Evolutionary conservation across 179 eudicot species (phyloP), one percentile per base, ranked within the genome.

Genomic region (Silene noctiflora): DNA sequence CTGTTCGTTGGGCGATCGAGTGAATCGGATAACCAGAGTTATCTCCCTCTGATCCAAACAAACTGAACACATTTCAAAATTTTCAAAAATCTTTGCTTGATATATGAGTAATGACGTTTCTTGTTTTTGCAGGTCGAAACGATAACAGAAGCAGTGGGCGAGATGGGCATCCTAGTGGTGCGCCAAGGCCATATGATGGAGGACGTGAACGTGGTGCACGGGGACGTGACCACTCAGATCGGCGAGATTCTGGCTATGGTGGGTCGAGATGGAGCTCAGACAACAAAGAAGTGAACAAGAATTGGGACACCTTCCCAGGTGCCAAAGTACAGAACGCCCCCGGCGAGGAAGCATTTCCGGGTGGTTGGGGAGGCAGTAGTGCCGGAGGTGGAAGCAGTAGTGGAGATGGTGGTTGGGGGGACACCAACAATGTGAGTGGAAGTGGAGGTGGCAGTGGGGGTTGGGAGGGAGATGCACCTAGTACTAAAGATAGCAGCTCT

Each of bases 281-380:
- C 5, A 78, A 70, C 74, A 88, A 82, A 60, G 93, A 84, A 48
- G 82, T 78, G 17, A 72, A 73, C 27, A 82, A 75, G 8, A 88
- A 78, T 69, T 71, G 89, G 85, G 83, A 87, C 20, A 83, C 84
- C 75, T 89, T 90, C 69, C 89, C 95, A 2, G 94, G 98, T 39
- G 88, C 90, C 21, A 88, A 89, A 82, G 88, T 86, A 44, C 90
- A 90, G 12, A 89, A 87, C 77, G 88, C 94, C 35, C 94, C 94
- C 1, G 94, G 92, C 27, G 81, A 85, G 76, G 97, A 90, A 75
- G 88, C 91, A n/a, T 88, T 88, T 77, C 91, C 95, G 13, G 93
- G 96, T 78, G 88, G 94, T n/a, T 86, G 97, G 91, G 81, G 20
- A 55, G 59, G 59, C 5, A n/a, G 88, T 27, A 78, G 83, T 27